phyloP scores from a whole-genome alignment of 2,329 filamentous ascomycete genomes.

The Aspergillus sergii region DNA sequence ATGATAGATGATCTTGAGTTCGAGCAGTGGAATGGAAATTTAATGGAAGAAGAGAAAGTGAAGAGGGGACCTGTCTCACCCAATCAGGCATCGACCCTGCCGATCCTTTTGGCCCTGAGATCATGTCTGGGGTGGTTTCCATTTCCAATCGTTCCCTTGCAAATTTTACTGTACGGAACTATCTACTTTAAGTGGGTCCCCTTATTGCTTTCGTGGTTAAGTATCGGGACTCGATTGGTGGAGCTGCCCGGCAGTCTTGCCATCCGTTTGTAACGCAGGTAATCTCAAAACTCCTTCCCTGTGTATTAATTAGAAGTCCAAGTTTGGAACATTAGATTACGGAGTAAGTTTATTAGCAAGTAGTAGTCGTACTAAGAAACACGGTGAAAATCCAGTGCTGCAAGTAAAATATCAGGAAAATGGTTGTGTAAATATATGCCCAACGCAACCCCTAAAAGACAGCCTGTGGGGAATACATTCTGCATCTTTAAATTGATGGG shows the following conservation, averaged over 20 bases:
- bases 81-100: constrained; percentile 9
- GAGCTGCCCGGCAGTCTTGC: not conserved
- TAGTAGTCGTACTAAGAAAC: not conserved
- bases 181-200: not conserved
- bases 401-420: not conserved
- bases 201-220: not conserved
- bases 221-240: not conserved
- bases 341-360: not conserved
- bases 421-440: not conserved
- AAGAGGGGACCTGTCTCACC: constrained; percentile 9
- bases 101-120: constrained; percentile 5
- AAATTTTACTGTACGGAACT: constrained; percentile 6
- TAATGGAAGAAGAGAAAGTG: constrained; percentile 11
- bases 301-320: not conserved
- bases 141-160: not conserved
- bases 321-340: not conserved
- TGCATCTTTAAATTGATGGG: not conserved
- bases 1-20: not conserved
- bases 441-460: not conserved
- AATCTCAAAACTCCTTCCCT: not conserved
- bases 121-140: constrained; percentile 1
- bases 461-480: not conserved
- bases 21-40: constrained; percentile 19
- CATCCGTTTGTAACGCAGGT: not conserved
- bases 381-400: not conserved